Evolutionary conservation across 495 filamentous ascomycete species (phyloP).

Genomic region (Tuber magnatum): DNA sequence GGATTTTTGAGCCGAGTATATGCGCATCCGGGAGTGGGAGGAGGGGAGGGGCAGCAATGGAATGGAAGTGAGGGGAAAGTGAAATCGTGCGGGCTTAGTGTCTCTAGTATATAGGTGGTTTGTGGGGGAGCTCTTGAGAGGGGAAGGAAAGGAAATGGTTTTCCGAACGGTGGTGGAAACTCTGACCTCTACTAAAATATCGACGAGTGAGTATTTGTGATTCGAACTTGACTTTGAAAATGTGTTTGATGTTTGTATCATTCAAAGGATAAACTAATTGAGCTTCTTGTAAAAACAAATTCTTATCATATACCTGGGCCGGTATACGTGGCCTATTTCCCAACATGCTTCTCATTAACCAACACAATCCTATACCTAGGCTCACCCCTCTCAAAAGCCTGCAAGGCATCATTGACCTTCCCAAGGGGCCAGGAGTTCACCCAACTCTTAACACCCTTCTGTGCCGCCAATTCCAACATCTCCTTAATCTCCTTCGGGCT

Average conservation of each 20-base stretch:
- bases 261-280: neutral
- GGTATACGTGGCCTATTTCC: constrained; percentile 12
- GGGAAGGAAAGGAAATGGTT: too few relatives aligned
- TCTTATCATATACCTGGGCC: neutral
- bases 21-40: too few relatives aligned
- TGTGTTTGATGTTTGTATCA: neutral
- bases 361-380: constrained; percentile 69
- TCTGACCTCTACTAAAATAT: too few relatives aligned
- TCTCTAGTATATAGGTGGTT: too few relatives aligned
- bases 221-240: neutral
- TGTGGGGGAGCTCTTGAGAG: too few relatives aligned
- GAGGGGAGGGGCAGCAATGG: too few relatives aligned
- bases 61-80: too few relatives aligned
- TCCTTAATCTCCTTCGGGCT: constrained; percentile 64
- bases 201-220: neutral
- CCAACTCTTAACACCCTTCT: constrained; percentile 69
- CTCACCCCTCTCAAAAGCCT: constrained; percentile 21
- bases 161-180: too few relatives aligned
- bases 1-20: too few relatives aligned
- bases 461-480: constrained; percentile 71
- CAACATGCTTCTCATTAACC: constrained; percentile 53
- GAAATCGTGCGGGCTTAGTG: too few relatives aligned
- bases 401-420: constrained; percentile 39
- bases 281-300: neutral
- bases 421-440: constrained; percentile 62